Evolutionary conservation across 768 basidiomycete genomes (phyloP).

Genomic region (Lactifluus echinatus): DNA sequence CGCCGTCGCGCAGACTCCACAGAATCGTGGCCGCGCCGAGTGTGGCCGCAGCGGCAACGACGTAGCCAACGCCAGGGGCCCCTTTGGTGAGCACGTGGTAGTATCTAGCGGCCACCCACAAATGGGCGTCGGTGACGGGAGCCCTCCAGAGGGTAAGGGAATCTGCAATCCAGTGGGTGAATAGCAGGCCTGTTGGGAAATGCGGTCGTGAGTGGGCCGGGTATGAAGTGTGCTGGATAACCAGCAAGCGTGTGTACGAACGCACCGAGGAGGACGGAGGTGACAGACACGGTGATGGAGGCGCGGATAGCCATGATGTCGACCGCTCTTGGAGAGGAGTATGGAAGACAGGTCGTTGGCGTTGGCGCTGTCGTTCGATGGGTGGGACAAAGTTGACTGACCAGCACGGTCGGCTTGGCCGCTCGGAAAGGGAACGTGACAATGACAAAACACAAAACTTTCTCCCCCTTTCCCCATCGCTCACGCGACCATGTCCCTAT

Average conservation of each 20-base stretch:
- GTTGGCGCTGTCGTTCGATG: too few relatives aligned
- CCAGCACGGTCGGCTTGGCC: not conserved
- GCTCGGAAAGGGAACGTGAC: conserved; percentile 1
- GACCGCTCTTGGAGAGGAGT: not conserved
- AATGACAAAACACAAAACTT: too few relatives aligned
- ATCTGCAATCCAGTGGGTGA: conserved; percentile 92
- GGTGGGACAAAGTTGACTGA: too few relatives aligned
- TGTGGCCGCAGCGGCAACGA: conserved; percentile 45
- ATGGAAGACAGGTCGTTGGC: not conserved
- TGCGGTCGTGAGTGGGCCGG: conserved; percentile 2
- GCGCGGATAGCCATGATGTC: conserved; percentile 49
- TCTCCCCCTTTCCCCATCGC: not conserved
- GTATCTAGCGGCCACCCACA: conserved; percentile 77
- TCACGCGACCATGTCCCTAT: not conserved
- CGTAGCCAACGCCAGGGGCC: conserved; percentile 46
- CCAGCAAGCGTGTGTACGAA: not conserved
- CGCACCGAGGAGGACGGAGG: conserved; percentile 73
- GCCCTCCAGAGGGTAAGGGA: conserved; percentile 85
- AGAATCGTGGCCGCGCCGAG: conserved; percentile 61
- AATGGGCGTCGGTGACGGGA: conserved; percentile 68
- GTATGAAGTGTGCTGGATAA: not conserved
- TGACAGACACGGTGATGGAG: conserved; percentile 64
- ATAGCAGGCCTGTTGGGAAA: conserved; percentile 51
- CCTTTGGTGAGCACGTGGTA: conserved; percentile 70
- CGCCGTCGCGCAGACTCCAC: conserved; percentile 69